Conservation (phyloP, 768 basidiomycete species). For the Fomitopsis pulvina region DNA sequence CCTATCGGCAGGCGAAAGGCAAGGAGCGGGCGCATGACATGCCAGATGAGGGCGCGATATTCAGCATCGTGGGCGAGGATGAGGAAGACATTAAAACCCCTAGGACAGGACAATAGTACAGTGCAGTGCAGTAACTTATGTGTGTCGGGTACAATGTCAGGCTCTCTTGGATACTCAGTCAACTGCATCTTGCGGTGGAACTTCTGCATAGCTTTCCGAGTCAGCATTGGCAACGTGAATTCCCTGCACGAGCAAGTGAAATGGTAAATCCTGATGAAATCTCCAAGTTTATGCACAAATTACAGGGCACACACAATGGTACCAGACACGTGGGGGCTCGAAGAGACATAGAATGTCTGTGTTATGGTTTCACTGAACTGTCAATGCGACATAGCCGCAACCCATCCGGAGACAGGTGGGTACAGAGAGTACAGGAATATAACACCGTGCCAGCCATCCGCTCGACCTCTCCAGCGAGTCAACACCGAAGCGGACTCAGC, state of each 20-base stretch:
- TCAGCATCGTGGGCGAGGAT: constrained; percentile 41
- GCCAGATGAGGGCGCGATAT: constrained; percentile 31
- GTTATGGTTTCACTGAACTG: constrained; percentile 81
- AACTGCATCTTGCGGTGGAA: no score
- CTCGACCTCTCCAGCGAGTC: constrained; percentile 47
- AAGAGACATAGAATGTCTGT: constrained; percentile 40
- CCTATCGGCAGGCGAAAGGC: constrained; percentile 20
- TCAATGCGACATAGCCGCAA: constrained; percentile 76
- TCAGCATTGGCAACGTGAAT: no score
- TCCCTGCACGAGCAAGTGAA: no score
- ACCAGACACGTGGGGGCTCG: no score
- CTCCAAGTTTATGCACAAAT: no score
- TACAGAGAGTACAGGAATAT: constrained; percentile 84
- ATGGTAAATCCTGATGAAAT: no score
- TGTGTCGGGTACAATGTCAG: no score
- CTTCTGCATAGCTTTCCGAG: no score
- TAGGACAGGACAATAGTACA: not conserved
- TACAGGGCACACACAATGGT: no score
- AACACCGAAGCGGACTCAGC: constrained; percentile 49
- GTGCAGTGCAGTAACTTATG: not conserved
- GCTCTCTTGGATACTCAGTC: no score
- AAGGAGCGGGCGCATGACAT: constrained; percentile 28
- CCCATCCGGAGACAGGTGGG: constrained; percentile 28
- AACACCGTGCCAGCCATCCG: constrained; percentile 46
- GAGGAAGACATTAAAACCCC: constrained; percentile 23